Conservation (phyloP, 1,284 basidiomycete species). For the Pyrrhoderma noxium region DNA sequence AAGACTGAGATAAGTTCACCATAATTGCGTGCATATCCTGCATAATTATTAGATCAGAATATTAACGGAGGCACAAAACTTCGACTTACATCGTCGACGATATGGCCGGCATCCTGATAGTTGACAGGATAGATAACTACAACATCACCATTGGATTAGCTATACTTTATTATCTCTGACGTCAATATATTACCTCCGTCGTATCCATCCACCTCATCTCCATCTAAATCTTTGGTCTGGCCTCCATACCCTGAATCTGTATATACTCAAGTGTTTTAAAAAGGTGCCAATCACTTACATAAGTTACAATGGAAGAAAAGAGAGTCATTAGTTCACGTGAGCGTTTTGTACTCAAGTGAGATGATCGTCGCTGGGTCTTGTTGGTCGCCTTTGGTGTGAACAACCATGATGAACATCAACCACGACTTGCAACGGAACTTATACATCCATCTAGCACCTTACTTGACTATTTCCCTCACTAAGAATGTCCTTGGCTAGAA, state of each 20-base stretch:
- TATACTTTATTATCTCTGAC: background rate
- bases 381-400: no score
- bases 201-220: slow-evolving; percentile 32
- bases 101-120: slow-evolving; percentile 60
- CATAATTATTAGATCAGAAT: no score
- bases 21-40: slow-evolving; percentile 68
- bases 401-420: no score
- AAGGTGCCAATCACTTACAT: no score
- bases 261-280: no score
- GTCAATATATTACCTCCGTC: slow-evolving; percentile 29
- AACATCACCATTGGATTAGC: background rate
- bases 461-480: no score
- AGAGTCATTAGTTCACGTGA: slow-evolving; percentile 61
- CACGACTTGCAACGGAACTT: no score
- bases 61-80: background rate
- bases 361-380: no score
- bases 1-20: slow-evolving; percentile 24
- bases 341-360: no score
- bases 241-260: slow-evolving; percentile 50
- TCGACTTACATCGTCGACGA: slow-evolving; percentile 76
- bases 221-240: slow-evolving; percentile 42
- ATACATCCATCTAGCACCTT: no score
- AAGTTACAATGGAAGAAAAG: slow-evolving; percentile 88
- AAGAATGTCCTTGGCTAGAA: no score
- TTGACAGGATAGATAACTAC: slow-evolving; percentile 83